Conservation (phyloP, 805 yeast genomes). For the Diddensiella santjacobensis region DNA sequence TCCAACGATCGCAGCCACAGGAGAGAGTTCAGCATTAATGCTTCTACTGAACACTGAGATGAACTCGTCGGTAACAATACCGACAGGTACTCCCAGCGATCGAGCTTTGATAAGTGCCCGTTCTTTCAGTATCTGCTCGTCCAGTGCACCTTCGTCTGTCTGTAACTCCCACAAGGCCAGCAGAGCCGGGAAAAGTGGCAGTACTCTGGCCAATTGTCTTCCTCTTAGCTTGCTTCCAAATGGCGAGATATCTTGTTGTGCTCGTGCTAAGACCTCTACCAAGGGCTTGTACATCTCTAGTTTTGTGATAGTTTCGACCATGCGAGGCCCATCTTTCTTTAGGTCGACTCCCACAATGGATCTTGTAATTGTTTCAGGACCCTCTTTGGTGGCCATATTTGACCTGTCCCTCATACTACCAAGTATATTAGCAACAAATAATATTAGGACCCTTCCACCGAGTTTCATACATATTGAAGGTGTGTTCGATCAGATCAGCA, state of each 20-base stretch:
- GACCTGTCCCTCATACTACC: conserved; percentile 19
- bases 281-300: conserved; percentile 40
- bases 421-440: no score
- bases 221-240: conserved; percentile 17
- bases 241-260: conserved; percentile 15
- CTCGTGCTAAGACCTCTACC: conserved; percentile 25
- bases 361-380: conserved; percentile 42
- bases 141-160: conserved; percentile 17
- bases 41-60: conserved; percentile 31
- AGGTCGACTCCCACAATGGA: conserved; percentile 41
- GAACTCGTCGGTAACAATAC: conserved; percentile 41
- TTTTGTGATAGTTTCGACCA: conserved; percentile 37
- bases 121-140: conserved; percentile 5
- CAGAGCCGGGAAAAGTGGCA: conserved; percentile 56
- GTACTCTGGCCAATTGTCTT: conserved; percentile 42
- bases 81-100: conserved; percentile 44
- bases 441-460: neutral
- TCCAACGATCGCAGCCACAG: conserved; percentile 83
- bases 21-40: conserved; percentile 61
- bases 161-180: conserved; percentile 52
- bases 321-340: conserved; percentile 27
- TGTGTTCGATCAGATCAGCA: conserved; percentile 69
- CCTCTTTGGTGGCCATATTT: conserved; percentile 41
- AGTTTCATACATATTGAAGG: conserved; percentile 30
- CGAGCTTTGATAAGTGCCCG: conserved; percentile 22